phyloP scores from a whole-genome alignment of 768 basidiomycete species.

The Suillus alpinus region DNA sequence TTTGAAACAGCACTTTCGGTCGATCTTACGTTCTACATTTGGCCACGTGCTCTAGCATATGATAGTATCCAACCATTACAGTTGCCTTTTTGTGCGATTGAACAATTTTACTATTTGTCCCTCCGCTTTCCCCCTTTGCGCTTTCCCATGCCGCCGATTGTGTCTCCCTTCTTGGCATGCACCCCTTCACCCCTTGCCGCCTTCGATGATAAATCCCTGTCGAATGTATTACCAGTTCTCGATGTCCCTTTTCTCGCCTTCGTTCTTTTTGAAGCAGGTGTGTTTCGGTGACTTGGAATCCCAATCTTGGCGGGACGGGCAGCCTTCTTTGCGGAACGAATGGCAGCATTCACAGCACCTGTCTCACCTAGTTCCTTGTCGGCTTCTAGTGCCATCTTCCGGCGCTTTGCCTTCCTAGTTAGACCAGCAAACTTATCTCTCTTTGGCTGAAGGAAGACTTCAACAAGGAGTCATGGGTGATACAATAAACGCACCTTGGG shows the following conservation, averaged over 20 bases:
- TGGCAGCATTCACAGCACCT: conserved; percentile 63
- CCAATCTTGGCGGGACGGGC: conserved; percentile 75
- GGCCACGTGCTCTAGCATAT: background rate
- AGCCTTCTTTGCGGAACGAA: conserved; percentile 85
- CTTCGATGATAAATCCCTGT: conserved; percentile 54
- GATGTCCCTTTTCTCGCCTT: conserved; percentile 29
- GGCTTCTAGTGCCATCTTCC: conserved; percentile 82
- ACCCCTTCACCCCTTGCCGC: conserved; percentile 51
- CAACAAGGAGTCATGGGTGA: background rate
- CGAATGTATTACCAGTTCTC: conserved; percentile 46
- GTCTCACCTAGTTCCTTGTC: conserved; percentile 62
- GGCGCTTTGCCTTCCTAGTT: conserved; percentile 81
- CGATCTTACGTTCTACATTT: background rate
- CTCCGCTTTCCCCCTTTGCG: conserved; percentile 41
- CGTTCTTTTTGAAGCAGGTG: conserved; percentile 33
- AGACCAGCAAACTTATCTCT: conserved; percentile 79
- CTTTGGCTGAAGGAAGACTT: conserved; percentile 49
- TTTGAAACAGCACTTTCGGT: background rate
- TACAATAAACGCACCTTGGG: conserved; percentile 37
- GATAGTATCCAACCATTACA: conserved; percentile 9
- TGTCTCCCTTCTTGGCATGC: conserved; percentile 61
- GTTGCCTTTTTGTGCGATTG: background rate
- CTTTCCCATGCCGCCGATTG: conserved; percentile 51
- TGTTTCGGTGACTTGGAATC: conserved; percentile 38
- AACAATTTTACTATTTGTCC: conserved; percentile 18